A percentile compares a stretch with the other conserved stretches of the same genome.
Conservation (phyloP, 345 rosid genomes). For the Syzygium jambos region DNA sequence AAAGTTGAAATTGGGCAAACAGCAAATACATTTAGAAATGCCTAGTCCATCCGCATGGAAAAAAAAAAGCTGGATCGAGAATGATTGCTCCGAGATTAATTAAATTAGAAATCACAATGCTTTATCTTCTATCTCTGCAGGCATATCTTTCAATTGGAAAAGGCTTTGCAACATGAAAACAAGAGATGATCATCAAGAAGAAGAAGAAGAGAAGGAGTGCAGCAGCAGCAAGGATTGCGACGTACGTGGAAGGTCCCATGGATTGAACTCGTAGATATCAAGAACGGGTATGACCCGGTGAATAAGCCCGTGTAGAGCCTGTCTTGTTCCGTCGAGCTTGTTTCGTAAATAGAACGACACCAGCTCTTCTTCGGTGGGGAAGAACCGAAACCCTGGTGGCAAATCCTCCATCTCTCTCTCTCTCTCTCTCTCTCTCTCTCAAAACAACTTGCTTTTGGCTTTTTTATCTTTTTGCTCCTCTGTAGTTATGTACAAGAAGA, state of each 20-base stretch:
- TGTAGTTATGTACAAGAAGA: not conserved
- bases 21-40: not conserved
- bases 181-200: not conserved
- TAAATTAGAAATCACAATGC: not conserved
- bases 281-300: slow-evolving; percentile 44
- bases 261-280: slow-evolving; percentile 33
- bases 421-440: not conserved
- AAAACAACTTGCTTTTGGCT: not conserved
- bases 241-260: slow-evolving; percentile 44
- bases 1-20: not conserved
- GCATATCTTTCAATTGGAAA: not conserved
- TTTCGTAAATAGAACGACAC: slow-evolving; percentile 35
- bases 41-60: not conserved
- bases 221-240: not conserved
- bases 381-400: slow-evolving; percentile 56
- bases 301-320: slow-evolving; percentile 23
- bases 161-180: not conserved
- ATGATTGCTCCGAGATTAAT: not conserved
- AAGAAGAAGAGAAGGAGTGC: not conserved
- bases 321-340: slow-evolving; percentile 22
- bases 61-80: not conserved
- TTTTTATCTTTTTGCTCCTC: not conserved
- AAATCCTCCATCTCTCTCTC: slow-evolving; percentile 5
- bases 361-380: slow-evolving; percentile 57
- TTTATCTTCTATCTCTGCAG: not conserved